Percentiles rank a stretch among this genome's conserved stretches.
These are phyloP conservation scores for Candolleomyces efflorescens DNA, from an alignment of 768 basidiomycete species.

Conservation along the genomic window DNA sequence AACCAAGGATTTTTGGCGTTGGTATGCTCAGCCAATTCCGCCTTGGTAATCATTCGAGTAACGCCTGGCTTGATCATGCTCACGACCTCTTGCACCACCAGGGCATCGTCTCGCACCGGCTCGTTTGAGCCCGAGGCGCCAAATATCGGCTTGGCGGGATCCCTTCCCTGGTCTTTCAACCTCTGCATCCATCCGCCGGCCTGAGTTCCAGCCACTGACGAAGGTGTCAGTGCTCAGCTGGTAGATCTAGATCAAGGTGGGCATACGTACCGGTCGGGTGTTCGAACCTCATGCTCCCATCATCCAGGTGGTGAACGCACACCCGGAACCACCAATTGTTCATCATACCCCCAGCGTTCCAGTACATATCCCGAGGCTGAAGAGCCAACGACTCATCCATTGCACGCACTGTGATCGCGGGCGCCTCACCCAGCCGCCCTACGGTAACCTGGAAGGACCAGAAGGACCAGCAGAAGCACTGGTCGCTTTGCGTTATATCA, in stretches of 20 bases:
- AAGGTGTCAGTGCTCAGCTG: too few relatives aligned
- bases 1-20: conserved; percentile 41
- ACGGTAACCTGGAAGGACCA: conserved; percentile 42
- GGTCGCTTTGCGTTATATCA: conserved; percentile 44
- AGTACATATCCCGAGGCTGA: conserved; percentile 56
- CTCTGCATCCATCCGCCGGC: conserved; percentile 62
- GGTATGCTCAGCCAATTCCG: conserved; percentile 38
- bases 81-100: conserved; percentile 16
- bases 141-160: conserved; percentile 41
- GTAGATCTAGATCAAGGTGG: not conserved
- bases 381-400: conserved; percentile 50
- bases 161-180: conserved; percentile 39
- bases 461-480: conserved; percentile 61
- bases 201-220: conserved; percentile 34
- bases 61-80: conserved; percentile 44
- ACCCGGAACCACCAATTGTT: conserved; percentile 64
- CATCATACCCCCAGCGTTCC: conserved; percentile 59
- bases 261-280: conserved; percentile 43
- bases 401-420: conserved; percentile 43
- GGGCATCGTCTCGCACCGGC: not conserved
- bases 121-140: conserved; percentile 4
- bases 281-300: conserved; percentile 43
- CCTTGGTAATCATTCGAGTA: conserved; percentile 36
- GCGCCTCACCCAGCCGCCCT: conserved; percentile 25
- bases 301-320: conserved; percentile 34